A percentile compares a stretch with the other conserved stretches of the same genome.
Evolutionary conservation across 805 yeast species (phyloP).

Genomic region (Starmerella khaoyaiensis): DNA sequence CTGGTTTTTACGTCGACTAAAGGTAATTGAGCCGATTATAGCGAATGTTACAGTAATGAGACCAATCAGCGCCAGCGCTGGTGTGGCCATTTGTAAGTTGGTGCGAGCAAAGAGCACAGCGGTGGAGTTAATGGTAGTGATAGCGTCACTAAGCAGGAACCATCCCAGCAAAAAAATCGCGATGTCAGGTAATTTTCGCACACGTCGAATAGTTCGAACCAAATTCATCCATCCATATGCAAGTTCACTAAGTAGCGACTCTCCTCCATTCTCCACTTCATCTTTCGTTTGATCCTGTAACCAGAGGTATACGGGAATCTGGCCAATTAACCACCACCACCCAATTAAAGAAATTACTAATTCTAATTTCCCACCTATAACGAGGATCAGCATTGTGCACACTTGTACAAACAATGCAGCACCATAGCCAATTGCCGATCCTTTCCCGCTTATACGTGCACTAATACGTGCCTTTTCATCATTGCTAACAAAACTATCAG

Average conservation of each 20-base stretch:
- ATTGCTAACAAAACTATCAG: not conserved
- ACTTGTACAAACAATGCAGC: constrained; percentile 59
- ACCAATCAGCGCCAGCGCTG: constrained; percentile 52
- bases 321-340: constrained; percentile 65
- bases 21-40: constrained; percentile 47
- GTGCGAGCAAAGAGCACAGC: constrained; percentile 66
- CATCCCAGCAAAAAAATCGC: constrained; percentile 55
- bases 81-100: constrained; percentile 54
- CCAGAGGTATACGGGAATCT: constrained; percentile 42
- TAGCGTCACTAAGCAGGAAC: constrained; percentile 64
- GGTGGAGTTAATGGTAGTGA: constrained; percentile 67
- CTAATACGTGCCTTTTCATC: constrained; percentile 12
- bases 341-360: constrained; percentile 56
- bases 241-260: constrained; percentile 4
- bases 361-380: constrained; percentile 10
- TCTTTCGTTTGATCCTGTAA: constrained; percentile 28
- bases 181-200: constrained; percentile 49
- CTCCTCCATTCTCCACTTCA: constrained; percentile 7
- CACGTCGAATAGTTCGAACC: constrained; percentile 43
- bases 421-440: constrained; percentile 57
- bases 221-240: constrained; percentile 50
- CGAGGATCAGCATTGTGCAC: constrained; percentile 40
- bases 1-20: constrained; percentile 35
- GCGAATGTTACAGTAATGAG: constrained; percentile 55
- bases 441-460: constrained; percentile 36